These are phyloP conservation scores for Petasospora rhodanensis DNA, from an alignment of 1,139 yeast species.

Conservation along the genomic window DNA sequence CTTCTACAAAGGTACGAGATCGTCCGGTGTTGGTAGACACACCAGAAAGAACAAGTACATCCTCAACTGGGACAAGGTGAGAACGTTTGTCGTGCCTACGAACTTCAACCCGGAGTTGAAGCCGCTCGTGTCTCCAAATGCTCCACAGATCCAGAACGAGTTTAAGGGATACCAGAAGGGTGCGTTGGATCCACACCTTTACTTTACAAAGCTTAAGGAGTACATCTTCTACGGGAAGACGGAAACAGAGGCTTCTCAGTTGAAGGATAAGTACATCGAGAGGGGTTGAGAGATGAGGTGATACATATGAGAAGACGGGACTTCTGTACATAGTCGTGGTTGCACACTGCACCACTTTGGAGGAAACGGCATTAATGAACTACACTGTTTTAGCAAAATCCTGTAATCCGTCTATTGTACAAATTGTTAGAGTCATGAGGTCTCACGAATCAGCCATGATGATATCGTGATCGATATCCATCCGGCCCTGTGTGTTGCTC, in stretches of 20 bases:
- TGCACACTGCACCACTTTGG: too few species aligned
- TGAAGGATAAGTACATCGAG: slow-evolving; percentile 32
- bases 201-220: slow-evolving; percentile 67
- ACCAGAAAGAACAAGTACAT: slow-evolving; percentile 71
- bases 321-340: background rate
- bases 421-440: too few species aligned
- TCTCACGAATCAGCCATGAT: slow-evolving; percentile 14
- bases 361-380: background rate
- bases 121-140: slow-evolving; percentile 70
- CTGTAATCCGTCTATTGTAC: too few species aligned
- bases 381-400: too few species aligned
- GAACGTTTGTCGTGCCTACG: slow-evolving; percentile 85
- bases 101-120: slow-evolving; percentile 46
- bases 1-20: slow-evolving; percentile 92
- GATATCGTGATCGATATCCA: slow-evolving; percentile 21
- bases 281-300: slow-evolving; percentile 33
- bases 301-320: too few species aligned
- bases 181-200: slow-evolving; percentile 68
- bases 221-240: slow-evolving; percentile 68
- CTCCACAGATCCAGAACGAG: slow-evolving; percentile 65
- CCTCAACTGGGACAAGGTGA: slow-evolving; percentile 78
- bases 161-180: slow-evolving; percentile 70
- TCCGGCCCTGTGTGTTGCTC: slow-evolving; percentile 18
- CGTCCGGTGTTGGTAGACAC: slow-evolving; percentile 85
- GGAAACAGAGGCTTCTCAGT: slow-evolving; percentile 29